A percentile compares a stretch with the other conserved stretches of the same genome.
Evolutionary conservation across 106 monocot genomes (phyloP).

Genomic region (Narthecium ossifragum): DNA sequence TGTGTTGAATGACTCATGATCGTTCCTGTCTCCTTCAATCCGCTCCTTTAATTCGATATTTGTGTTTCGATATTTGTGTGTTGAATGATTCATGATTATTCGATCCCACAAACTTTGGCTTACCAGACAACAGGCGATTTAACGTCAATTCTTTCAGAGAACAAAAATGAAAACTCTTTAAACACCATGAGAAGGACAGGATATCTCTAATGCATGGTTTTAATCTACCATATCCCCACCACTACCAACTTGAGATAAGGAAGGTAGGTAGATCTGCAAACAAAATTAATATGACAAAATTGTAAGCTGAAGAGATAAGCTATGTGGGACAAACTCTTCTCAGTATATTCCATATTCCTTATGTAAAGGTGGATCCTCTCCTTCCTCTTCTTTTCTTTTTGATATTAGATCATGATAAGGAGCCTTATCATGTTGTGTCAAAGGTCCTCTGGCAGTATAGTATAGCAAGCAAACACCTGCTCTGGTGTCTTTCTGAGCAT

Average conservation of each 20-base stretch:
- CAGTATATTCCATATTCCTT: neutral
- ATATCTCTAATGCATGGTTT: neutral
- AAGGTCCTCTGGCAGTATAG: neutral
- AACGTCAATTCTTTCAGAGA: neutral
- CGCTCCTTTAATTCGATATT: neutral
- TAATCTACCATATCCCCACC: neutral
- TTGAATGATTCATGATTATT: too few relatives aligned
- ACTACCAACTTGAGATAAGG: neutral
- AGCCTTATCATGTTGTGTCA: too few relatives aligned
- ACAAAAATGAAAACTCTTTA: neutral
- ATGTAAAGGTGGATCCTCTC: too few relatives aligned
- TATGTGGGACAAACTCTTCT: neutral
- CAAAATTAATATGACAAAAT: neutral
- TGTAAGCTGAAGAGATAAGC: neutral
- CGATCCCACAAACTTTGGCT: too few relatives aligned
- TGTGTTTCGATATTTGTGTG: neutral
- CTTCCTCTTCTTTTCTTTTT: too few relatives aligned
- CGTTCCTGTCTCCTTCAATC: neutral
- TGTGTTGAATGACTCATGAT: too few relatives aligned
- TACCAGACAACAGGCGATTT: too few relatives aligned
- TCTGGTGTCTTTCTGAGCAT: too few relatives aligned
- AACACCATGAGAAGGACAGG: neutral
- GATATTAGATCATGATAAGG: too few relatives aligned
- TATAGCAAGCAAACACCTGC: neutral
- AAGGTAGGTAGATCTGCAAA: neutral